These are phyloP conservation scores for Chlamydomonas reinhardtii DNA, from an alignment of 163 green algal species.

Conservation along the genomic window DNA sequence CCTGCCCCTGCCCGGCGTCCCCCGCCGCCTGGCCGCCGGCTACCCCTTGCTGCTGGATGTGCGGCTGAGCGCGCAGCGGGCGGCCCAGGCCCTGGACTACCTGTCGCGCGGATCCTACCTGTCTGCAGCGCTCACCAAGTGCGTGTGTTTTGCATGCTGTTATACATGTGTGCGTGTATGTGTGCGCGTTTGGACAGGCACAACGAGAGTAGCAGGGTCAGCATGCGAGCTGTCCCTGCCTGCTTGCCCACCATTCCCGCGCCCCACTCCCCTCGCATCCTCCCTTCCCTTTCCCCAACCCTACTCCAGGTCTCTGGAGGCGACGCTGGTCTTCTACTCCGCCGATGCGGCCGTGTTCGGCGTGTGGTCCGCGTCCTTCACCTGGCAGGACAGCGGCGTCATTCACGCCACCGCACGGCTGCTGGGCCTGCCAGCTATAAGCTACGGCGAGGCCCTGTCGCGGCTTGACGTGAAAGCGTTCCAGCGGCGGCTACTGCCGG, in stretches of 20 bases:
- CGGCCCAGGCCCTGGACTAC: not conserved
- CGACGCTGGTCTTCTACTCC: not conserved
- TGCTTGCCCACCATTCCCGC: too few species aligned
- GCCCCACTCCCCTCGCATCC: too few species aligned
- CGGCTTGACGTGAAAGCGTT: too few species aligned
- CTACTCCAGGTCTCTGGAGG: too few species aligned
- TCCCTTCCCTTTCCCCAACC: too few species aligned
- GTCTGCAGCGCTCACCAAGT: not conserved
- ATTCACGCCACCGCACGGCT: not conserved
- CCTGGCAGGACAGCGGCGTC: constrained; percentile 4
- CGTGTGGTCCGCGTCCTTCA: not conserved
- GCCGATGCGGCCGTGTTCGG: not conserved
- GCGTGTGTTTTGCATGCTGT: too few species aligned
- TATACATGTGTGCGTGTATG: not conserved
- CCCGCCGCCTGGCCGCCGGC: not conserved
- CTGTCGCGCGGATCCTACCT: not conserved
- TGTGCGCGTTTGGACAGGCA: too few species aligned
- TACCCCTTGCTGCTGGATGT: constrained; percentile 1
- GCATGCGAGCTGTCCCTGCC: too few species aligned
- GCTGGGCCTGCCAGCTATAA: not conserved
- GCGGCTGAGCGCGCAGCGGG: not conserved
- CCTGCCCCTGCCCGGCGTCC: not conserved
- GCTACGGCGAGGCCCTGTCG: not conserved
- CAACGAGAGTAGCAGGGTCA: too few species aligned
- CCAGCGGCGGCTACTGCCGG: too few species aligned